A percentile compares a stretch with the other conserved stretches of the same genome.
phyloP scores from a whole-genome alignment of 768 basidiomycete genomes.

The Boletus rubroflammeus region DNA sequence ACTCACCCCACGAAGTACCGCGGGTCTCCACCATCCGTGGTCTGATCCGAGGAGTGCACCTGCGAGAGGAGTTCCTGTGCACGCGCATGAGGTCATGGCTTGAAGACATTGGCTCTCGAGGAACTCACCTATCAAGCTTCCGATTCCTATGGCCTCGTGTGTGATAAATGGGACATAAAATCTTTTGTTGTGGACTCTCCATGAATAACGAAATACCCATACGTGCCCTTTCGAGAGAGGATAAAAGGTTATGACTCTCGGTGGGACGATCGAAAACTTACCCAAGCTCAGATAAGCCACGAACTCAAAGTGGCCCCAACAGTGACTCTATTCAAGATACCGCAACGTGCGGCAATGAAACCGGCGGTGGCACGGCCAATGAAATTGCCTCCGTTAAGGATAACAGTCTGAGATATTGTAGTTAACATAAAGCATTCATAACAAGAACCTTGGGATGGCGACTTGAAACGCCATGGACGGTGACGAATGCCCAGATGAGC shows the following conservation, averaged over 20 bases:
- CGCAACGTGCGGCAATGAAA: slow-evolving; percentile 36
- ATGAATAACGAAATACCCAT: slow-evolving; percentile 49
- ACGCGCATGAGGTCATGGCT: slow-evolving; percentile 21
- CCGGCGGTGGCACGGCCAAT: slow-evolving; percentile 36
- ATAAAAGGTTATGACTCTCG: neutral
- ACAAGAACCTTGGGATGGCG: no score
- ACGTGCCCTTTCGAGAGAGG: slow-evolving; percentile 21
- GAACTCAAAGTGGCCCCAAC: no score
- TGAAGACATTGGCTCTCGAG: neutral
- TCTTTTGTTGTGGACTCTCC: slow-evolving; percentile 32
- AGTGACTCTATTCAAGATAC: slow-evolving; percentile 43
- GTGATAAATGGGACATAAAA: neutral
- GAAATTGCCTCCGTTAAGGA: slow-evolving; percentile 34
- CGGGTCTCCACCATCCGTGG: slow-evolving; percentile 54
- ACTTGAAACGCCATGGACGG: no score
- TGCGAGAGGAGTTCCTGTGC: slow-evolving; percentile 49
- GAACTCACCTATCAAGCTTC: slow-evolving; percentile 19
- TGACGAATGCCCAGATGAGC: no score
- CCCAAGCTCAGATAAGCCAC: slow-evolving; percentile 52
- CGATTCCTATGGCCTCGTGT: slow-evolving; percentile 15
- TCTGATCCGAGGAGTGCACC: slow-evolving; percentile 47
- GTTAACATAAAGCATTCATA: neutral
- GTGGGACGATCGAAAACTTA: slow-evolving; percentile 11
- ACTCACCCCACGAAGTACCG: slow-evolving; percentile 45
- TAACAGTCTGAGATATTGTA: slow-evolving; percentile 29